A percentile compares a stretch with the other conserved stretches of the same genome.
Conservation (phyloP, 1,284 basidiomycete species). For the Dichomitus squalens region DNA sequence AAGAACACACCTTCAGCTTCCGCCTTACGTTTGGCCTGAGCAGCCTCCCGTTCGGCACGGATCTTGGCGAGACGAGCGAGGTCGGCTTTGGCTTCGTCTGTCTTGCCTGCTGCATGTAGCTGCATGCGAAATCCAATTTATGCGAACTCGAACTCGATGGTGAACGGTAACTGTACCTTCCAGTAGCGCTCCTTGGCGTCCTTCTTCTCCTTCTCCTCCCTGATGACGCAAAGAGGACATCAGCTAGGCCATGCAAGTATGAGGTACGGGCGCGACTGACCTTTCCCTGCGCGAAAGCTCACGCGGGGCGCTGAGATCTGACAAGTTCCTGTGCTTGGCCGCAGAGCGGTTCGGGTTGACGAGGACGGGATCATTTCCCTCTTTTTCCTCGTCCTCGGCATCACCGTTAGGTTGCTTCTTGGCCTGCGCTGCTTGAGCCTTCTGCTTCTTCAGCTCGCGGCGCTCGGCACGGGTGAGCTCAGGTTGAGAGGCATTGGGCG, state of each 20-base stretch:
- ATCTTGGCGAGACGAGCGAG: slow-evolving; percentile 87
- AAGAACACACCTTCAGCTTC: slow-evolving; percentile 71
- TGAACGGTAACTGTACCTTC: slow-evolving; percentile 54
- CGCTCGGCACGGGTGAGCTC: slow-evolving; percentile 2
- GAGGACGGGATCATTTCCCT: slow-evolving; percentile 31
- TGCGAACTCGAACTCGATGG: too few species aligned
- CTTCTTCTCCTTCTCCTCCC: slow-evolving; percentile 88
- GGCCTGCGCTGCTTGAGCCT: slow-evolving; percentile 21
- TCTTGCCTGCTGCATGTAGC: slow-evolving; percentile 81
- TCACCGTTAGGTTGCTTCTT: slow-evolving; percentile 24
- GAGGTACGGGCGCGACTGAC: slow-evolving; percentile 4
- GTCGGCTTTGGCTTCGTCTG: slow-evolving; percentile 85
- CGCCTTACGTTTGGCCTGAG: slow-evolving; percentile 82
- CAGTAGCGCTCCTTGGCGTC: slow-evolving; percentile 85
- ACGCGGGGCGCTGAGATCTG: slow-evolving; percentile 30
- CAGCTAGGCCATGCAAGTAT: neutral
- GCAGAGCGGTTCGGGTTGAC: slow-evolving; percentile 35
- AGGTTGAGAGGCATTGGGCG: neutral
- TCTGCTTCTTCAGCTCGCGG: slow-evolving; percentile 29
- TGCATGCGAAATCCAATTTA: slow-evolving; percentile 29
- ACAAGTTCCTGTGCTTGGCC: slow-evolving; percentile 32
- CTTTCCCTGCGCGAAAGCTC: slow-evolving; percentile 33
- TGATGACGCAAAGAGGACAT: slow-evolving; percentile 32
- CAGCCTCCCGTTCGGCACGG: slow-evolving; percentile 81
- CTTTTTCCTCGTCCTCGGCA: slow-evolving; percentile 32